Evolutionary conservation across 78 protist genomes (phyloP), one percentile per base, ranked within the genome.

Genomic region (Monosiga brevicollis): DNA sequence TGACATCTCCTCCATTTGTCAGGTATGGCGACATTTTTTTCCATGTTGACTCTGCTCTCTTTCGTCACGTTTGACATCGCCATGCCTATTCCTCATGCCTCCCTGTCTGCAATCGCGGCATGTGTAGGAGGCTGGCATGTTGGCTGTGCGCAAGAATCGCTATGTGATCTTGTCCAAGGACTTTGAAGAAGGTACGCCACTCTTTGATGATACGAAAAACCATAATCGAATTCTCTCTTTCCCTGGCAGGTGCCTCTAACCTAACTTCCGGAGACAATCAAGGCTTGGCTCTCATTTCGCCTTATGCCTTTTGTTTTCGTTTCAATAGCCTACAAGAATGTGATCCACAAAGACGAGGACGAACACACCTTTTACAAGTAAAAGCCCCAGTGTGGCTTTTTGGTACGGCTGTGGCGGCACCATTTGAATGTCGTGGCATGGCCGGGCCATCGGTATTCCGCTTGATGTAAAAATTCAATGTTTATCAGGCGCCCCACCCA

Each of bases 41-140:
- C 2, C 79, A 9, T 37, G 9, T 24, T 40, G 10, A 2, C 79
- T 76, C 40, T 76, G 32, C 79, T 24, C 36, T 76, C 43, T n/a
- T 41, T 11, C 23, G 22, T 9, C 41, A 37, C 2, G 2, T 11
- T 71, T 71, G 10, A 22, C 75, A 11, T 20, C 35, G 36, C 2
- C 75, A 32, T 20, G 42, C 39, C 55, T 78, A 42, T 41, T 29
- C 40, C 73, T 22, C 10, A 34, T 78, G 39, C 32, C 76, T 73
- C 39, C 41, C 2, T 80, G 11, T 26, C 6, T 54, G n/a, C 83
- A 2, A 15, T 54, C 54, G 11, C 71, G 11, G 35, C 11, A 11
- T 39, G 24, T 39, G 26, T 82, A 82, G 90, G 99, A 99, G 90
- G 99, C 99, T 0, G 99, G 99, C 81, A 93, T 98, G 98, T 99